Percentiles rank a stretch among this genome's conserved stretches.
These are phyloP conservation scores for Sphaerulina vaccinii DNA, from an alignment of 2,329 filamentous ascomycete genomes.

Conservation along the genomic window DNA sequence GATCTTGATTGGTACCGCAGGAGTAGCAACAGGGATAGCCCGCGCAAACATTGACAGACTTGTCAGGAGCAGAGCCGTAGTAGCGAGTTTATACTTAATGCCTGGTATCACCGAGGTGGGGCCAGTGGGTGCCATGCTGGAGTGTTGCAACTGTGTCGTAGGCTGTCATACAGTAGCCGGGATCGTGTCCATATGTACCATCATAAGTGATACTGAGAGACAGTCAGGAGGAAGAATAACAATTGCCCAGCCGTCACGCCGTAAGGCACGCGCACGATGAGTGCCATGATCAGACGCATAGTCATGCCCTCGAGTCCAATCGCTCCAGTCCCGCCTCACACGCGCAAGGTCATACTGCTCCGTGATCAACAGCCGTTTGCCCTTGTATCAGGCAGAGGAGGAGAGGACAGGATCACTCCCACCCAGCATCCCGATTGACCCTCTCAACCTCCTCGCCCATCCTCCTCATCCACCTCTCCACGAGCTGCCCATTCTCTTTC, in stretches of 20 bases:
- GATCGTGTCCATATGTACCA: background rate
- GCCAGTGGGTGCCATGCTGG: background rate
- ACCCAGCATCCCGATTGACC: constrained; percentile 63
- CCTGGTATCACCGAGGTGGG: constrained; percentile 4
- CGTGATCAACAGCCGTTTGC: no score
- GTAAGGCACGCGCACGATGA: no score
- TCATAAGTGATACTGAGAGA: background rate
- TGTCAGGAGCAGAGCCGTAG: background rate
- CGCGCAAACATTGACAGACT: background rate
- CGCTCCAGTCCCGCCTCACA: no score
- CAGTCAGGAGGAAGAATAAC: no score
- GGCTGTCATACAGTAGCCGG: background rate
- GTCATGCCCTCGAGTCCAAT: no score
- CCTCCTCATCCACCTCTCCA: constrained; percentile 86
- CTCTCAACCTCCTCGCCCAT: constrained; percentile 83
- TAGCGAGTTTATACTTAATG: background rate
- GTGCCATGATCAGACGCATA: no score
- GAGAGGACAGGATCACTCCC: no score
- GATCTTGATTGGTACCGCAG: background rate
- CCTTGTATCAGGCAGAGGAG: no score
- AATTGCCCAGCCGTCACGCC: no score
- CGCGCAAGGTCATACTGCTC: no score
- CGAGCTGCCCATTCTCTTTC: constrained; percentile 82
- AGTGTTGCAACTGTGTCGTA: background rate
- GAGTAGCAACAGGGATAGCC: background rate